These are phyloP conservation scores for Coccomyxa sp. DNA, from an alignment of 139 green algal genomes.

Conservation along the genomic window DNA sequence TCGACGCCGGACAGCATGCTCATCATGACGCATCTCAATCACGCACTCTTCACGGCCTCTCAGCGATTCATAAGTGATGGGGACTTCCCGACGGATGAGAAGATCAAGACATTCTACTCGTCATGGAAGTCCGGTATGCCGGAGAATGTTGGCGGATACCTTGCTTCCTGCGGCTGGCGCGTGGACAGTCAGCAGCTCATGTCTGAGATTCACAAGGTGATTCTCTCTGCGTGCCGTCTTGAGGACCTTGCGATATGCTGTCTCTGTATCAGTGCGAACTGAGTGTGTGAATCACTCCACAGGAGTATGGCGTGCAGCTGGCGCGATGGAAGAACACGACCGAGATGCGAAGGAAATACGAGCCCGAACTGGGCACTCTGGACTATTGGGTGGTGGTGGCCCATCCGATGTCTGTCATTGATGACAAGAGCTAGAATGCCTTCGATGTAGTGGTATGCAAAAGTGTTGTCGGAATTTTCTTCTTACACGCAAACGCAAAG, in stretches of 20 bases:
- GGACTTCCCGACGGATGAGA: neutral
- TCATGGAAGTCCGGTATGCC: neutral
- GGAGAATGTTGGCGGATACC: neutral
- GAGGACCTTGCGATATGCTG: neutral
- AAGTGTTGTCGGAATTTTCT: neutral
- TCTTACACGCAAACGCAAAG: neutral
- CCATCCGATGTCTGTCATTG: neutral
- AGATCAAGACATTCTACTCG: neutral
- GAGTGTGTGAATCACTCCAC: neutral
- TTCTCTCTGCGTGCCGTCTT: neutral
- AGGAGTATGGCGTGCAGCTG: neutral
- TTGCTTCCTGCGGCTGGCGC: neutral
- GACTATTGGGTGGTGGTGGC: neutral
- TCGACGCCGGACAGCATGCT: neutral
- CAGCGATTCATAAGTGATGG: neutral
- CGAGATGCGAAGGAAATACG: neutral
- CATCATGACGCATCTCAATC: neutral
- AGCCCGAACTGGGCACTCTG: neutral
- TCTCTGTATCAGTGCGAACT: neutral
- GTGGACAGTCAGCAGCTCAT: neutral
- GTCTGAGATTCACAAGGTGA: constrained; percentile 1
- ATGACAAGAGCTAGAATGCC: neutral
- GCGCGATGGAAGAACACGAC: neutral
- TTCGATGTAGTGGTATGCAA: no score
- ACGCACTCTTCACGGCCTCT: neutral